A percentile compares a stretch with the other conserved stretches of the same genome.
These are phyloP conservation scores for Canariomyces notabilis DNA, from an alignment of 2,329 filamentous ascomycete species.

Conservation along the genomic window DNA sequence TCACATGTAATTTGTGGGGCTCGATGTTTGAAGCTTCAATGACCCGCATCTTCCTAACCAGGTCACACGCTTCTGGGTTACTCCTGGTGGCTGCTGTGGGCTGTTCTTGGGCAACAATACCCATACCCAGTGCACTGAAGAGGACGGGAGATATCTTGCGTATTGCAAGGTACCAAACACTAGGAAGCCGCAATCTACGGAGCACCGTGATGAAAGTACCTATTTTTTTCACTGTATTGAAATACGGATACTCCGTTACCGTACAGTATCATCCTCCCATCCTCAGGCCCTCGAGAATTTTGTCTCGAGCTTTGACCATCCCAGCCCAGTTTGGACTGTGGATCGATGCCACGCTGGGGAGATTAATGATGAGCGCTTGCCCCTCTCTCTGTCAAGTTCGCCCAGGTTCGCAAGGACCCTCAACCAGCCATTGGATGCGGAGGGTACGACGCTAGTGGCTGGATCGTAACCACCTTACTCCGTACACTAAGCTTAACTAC, in stretches of 20 bases:
- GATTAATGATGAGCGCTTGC: constrained; percentile 22
- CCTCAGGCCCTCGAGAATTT: not conserved
- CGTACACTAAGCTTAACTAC: not conserved
- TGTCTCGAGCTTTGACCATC: constrained; percentile 6
- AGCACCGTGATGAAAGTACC: too few relatives aligned
- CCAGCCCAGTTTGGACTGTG: constrained; percentile 6
- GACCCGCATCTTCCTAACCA: constrained; percentile 13
- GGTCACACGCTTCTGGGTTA: not conserved
- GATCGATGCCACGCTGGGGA: constrained; percentile 22
- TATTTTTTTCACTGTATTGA: too few relatives aligned
- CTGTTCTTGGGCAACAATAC: too few relatives aligned
- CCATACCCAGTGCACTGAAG: too few relatives aligned
- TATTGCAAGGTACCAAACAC: too few relatives aligned
- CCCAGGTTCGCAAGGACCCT: constrained; percentile 1
- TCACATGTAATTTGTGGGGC: constrained; percentile 1
- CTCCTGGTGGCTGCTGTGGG: too few relatives aligned
- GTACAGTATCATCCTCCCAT: not conserved
- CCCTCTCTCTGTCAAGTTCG: not conserved
- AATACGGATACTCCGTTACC: not conserved
- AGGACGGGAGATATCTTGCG: too few relatives aligned
- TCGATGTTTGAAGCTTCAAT: constrained; percentile 10
- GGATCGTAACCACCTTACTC: not conserved
- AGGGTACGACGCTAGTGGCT: constrained; percentile 5
- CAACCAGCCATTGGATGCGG: constrained; percentile 11
- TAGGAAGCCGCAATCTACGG: too few relatives aligned